Evolutionary conservation across 495 filamentous ascomycete genomes (phyloP), one percentile per base, ranked within the genome.

Genomic region (Articulospora tetracladia): DNA sequence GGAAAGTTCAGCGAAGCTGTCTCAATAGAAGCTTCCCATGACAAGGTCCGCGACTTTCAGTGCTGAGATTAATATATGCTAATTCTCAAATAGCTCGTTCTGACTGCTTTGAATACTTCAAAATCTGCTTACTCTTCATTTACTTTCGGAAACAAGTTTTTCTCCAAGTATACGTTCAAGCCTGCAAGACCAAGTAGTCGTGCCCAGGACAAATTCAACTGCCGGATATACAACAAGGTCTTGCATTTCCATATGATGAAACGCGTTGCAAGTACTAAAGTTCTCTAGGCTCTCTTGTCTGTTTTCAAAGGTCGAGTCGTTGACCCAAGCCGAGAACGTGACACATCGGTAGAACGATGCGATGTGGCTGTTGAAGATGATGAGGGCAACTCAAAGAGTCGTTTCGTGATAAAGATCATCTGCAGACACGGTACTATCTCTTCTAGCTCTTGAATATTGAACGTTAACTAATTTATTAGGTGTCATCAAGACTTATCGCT

Each of bases 61-160:
- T 24, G 3, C 23, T 11, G 20, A 27, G 8, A 1, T 55, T 52
- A 26, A 57, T 62, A 50, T 62, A 51, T 32, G 41, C 59, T 51
- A 3, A 36, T 23, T 3, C 30, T 54, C 20, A 22, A 66, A 52
- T 61, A 96, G 89, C 84, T 97, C 48, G 81, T 86, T 20, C 69
- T 98, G 52, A 92, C 90, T 32, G 86, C 90, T 1, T 77, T 98
- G 39, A 98, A 98, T 73, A 82, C 86, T n/a, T 91, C 92, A 17
- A 96, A 95, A 69, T 95, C 94, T 22, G 92, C 92, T 41, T 97
- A 97, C 74, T 85, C 88, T 0, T 90, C 90, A 17, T 90, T 96
- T 65, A 81, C 82, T 13, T 83, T 87, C 51, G 80, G 79, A 25
- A 79, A 77, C 57, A 74, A 76, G n/a, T 98, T 97, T 74, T 98